Percentiles rank a stretch among this genome's conserved stretches.
Conservation (phyloP, 2,329 filamentous ascomycete genomes). For the Trichoderma atroviride region DNA sequence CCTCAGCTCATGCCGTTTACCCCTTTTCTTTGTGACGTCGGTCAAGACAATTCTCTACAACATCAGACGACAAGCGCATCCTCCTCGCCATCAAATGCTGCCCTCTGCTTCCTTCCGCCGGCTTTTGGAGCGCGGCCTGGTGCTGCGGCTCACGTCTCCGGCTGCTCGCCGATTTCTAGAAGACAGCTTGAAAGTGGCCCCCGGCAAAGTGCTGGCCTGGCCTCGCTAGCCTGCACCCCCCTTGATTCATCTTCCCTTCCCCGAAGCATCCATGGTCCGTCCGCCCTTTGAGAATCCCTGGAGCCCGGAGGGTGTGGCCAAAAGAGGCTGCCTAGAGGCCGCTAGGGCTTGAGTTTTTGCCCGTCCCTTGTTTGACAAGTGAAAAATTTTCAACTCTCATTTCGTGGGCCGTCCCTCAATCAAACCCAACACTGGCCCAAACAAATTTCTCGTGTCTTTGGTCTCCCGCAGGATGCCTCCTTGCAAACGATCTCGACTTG, state of each 20-base stretch:
- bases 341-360: constrained; percentile 24
- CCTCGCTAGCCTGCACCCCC: constrained; percentile 5
- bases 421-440: constrained; percentile 21
- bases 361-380: constrained; percentile 28
- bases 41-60: neutral
- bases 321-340: constrained; percentile 24
- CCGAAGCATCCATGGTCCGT: constrained; percentile 9
- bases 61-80: neutral
- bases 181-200: constrained; percentile 15
- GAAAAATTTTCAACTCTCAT: constrained; percentile 30
- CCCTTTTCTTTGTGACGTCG: neutral
- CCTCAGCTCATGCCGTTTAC: neutral
- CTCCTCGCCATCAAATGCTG: neutral
- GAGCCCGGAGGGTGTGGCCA: constrained; percentile 25
- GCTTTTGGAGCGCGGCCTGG: neutral
- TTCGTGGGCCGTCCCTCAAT: constrained; percentile 28
- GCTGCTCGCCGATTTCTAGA: constrained; percentile 27
- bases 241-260: neutral
- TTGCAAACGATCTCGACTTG: neutral
- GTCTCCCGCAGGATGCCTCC: constrained; percentile 12
- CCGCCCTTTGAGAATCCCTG: constrained; percentile 19
- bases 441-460: constrained; percentile 18
- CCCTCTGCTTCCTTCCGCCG: neutral
- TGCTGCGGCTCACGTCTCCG: neutral
- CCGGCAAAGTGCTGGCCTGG: constrained; percentile 17